These are phyloP conservation scores for Pyricularia pennisetigena DNA, from an alignment of 2,329 filamentous ascomycete genomes.

Conservation along the genomic window DNA sequence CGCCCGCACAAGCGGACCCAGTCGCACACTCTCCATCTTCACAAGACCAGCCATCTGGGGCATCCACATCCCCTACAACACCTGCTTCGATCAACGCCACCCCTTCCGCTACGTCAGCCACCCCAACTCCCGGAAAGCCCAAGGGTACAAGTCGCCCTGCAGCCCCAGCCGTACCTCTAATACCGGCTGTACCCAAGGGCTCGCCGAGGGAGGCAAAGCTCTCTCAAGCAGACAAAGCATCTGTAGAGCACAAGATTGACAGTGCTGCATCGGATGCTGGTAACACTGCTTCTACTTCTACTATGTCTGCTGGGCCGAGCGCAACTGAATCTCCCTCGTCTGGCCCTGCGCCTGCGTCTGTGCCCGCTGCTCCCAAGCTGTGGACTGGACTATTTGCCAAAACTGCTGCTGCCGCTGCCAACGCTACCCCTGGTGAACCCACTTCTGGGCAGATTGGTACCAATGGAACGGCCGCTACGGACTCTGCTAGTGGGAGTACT, in stretches of 20 bases:
- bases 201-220: slow-evolving; percentile 19
- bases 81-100: slow-evolving; percentile 20
- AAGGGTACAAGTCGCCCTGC: slow-evolving; percentile 24
- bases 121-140: slow-evolving; percentile 14
- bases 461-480: slow-evolving; percentile 16
- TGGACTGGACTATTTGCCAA: slow-evolving; percentile 28
- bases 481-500: slow-evolving; percentile 13
- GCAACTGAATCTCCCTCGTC: slow-evolving; percentile 4
- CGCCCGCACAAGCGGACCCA: slow-evolving; percentile 4
- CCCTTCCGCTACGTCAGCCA: slow-evolving; percentile 12
- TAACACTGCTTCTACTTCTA: slow-evolving; percentile 5
- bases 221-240: slow-evolving; percentile 10
- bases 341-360: slow-evolving; percentile 14
- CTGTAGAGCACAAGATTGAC: slow-evolving; percentile 13
- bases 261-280: slow-evolving; percentile 4
- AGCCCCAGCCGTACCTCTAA: slow-evolving; percentile 31
- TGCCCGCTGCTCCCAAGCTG: slow-evolving; percentile 22
- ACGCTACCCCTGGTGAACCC: slow-evolving; percentile 8
- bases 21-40: slow-evolving; percentile 14
- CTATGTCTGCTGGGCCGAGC: slow-evolving; percentile 2
- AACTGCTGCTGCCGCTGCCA: slow-evolving; percentile 12
- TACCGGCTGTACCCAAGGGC: slow-evolving; percentile 35
- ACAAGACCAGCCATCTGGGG: slow-evolving; percentile 21
- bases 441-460: slow-evolving; percentile 9
- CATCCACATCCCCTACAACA: slow-evolving; percentile 24